These are phyloP conservation scores for Vicia faba DNA, from an alignment of 306 rosid genomes.

Conservation along the genomic window DNA sequence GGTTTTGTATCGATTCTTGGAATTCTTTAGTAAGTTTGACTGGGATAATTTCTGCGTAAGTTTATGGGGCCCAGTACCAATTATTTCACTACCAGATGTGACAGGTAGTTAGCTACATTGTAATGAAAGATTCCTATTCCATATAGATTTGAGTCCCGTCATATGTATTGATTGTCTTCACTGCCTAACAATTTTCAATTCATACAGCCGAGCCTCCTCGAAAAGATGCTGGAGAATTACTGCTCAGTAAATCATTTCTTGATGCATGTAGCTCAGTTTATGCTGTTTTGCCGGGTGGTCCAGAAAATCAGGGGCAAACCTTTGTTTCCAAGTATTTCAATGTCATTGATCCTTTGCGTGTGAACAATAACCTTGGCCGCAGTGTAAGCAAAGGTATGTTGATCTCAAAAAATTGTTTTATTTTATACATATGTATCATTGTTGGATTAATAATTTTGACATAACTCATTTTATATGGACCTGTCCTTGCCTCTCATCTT, in stretches of 20 bases:
- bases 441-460: background rate
- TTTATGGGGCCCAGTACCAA: slow-evolving; percentile 95
- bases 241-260: slow-evolving; percentile 78
- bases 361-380: slow-evolving; percentile 98
- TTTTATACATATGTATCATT: slow-evolving; percentile 13
- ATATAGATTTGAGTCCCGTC: slow-evolving; percentile 1
- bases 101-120: slow-evolving; percentile 66
- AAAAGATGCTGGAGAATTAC: slow-evolving; percentile 88
- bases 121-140: slow-evolving; percentile 23
- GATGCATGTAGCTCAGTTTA: slow-evolving; percentile 78
- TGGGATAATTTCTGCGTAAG: slow-evolving; percentile 98
- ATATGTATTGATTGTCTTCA: slow-evolving; percentile 23
- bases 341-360: slow-evolving; percentile 96
- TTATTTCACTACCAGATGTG: slow-evolving; percentile 89
- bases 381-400: slow-evolving; percentile 96
- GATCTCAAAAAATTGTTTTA: slow-evolving; percentile 20
- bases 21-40: slow-evolving; percentile 96
- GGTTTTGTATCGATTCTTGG: slow-evolving; percentile 95
- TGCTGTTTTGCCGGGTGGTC: slow-evolving; percentile 85
- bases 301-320: slow-evolving; percentile 82
- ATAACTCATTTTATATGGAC: slow-evolving; percentile 20
- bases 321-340: slow-evolving; percentile 93
- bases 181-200: slow-evolving; percentile 21
- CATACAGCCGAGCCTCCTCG: slow-evolving; percentile 92
- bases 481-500: slow-evolving; percentile 14